phyloP scores from a whole-genome alignment of 2,329 filamentous ascomycete species.

The Botrytis fragariae region DNA sequence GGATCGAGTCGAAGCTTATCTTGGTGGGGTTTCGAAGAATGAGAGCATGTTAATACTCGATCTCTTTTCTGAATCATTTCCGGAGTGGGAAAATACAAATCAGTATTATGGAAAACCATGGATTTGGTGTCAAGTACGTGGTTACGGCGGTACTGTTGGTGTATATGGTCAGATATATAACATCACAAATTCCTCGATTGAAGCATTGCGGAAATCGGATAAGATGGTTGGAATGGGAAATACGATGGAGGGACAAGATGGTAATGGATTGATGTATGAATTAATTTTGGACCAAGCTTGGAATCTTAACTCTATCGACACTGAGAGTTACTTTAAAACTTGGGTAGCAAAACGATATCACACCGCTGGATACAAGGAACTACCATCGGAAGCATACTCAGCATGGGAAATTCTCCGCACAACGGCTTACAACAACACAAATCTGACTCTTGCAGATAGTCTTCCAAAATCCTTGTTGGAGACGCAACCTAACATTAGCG shows the following conservation, averaged over 20 bases:
- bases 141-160: constrained; percentile 50
- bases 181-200: constrained; percentile 47
- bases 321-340: constrained; percentile 44
- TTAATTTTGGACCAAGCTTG: constrained; percentile 52
- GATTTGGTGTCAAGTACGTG: constrained; percentile 54
- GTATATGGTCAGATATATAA: constrained; percentile 51
- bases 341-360: constrained; percentile 48
- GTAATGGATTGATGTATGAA: constrained; percentile 53
- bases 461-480: neutral
- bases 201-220: constrained; percentile 43
- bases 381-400: constrained; percentile 41
- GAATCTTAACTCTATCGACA: constrained; percentile 45
- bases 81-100: constrained; percentile 51
- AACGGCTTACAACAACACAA: constrained; percentile 4
- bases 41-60: constrained; percentile 51
- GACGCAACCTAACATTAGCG: neutral
- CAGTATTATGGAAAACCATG: constrained; percentile 52
- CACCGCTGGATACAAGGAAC: constrained; percentile 18
- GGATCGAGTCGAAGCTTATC: constrained; percentile 48
- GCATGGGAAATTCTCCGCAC: constrained; percentile 48
- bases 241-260: constrained; percentile 51
- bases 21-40: constrained; percentile 45
- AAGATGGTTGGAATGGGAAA: constrained; percentile 49
- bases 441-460: neutral
- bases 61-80: constrained; percentile 48